phyloP scores from a whole-genome alignment of 371 early-diverging fungal genomes.

The Haplosporangium sp. region DNA sequence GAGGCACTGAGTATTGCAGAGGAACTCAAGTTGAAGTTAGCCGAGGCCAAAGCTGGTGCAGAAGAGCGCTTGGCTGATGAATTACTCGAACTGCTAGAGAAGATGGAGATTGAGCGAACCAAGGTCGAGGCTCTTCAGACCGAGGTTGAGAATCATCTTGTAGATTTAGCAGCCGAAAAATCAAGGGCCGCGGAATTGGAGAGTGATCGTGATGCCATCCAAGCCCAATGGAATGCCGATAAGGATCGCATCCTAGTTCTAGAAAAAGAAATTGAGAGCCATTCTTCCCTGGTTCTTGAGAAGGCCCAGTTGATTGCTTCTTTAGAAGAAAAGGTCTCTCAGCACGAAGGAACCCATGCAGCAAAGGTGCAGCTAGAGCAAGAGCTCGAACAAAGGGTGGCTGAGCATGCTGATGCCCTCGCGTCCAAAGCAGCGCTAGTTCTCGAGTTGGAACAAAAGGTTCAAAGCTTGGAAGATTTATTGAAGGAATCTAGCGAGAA shows the following conservation, averaged over 20 bases:
- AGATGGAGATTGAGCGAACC: conserved; percentile 45
- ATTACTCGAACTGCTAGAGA: conserved; percentile 36
- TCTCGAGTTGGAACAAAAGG: conserved; percentile 55
- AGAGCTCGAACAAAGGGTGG: conserved; percentile 14
- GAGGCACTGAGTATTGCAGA: conserved; percentile 39
- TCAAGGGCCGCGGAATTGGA: conserved; percentile 34
- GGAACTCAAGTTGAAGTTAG: conserved; percentile 11
- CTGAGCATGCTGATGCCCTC: conserved; percentile 29
- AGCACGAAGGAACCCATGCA: conserved; percentile 52
- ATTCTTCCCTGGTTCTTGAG: conserved; percentile 16
- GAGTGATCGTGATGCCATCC: conserved; percentile 30
- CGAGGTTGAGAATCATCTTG: conserved; percentile 47
- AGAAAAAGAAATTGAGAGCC: conserved; percentile 39
- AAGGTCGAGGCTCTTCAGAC: conserved; percentile 48
- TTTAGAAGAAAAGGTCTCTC: conserved; percentile 51
- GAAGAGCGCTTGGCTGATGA: conserved; percentile 19
- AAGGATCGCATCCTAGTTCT: conserved; percentile 30
- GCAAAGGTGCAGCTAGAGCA: conserved; percentile 24
- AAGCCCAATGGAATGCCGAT: conserved; percentile 33
- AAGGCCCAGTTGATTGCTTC: conserved; percentile 33
- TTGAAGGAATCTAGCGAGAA: conserved; percentile 39
- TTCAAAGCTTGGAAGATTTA: conserved; percentile 47
- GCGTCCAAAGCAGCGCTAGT: conserved; percentile 28
- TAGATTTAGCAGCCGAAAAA: conserved; percentile 26
- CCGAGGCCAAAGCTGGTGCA: too few species aligned